Conservation (phyloP, 1,284 basidiomycete genomes). For the Inonotus hispidus region DNA sequence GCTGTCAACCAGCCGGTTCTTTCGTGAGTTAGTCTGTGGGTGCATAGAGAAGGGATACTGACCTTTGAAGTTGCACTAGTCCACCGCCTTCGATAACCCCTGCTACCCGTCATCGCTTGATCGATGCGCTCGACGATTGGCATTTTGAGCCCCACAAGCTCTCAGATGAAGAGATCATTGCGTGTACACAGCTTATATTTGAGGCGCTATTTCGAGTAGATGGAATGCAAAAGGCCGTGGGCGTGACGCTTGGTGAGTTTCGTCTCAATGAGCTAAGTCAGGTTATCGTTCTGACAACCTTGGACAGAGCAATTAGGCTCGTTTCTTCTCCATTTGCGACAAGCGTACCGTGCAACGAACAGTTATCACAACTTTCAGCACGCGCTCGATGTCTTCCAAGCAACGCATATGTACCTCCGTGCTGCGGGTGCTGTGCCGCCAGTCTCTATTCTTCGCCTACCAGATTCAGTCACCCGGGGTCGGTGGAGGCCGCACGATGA, state of each 20-base stretch:
- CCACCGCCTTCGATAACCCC: conserved; percentile 31
- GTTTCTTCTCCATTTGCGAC: conserved; percentile 77
- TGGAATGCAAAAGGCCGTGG: conserved; percentile 63
- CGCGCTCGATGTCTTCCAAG: conserved; percentile 91
- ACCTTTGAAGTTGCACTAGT: conserved; percentile 22
- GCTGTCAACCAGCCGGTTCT: conserved; percentile 57
- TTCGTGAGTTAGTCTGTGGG: conserved; percentile 32
- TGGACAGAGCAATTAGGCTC: conserved; percentile 60
- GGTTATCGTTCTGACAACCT: conserved; percentile 15
- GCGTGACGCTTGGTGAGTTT: conserved; percentile 60
- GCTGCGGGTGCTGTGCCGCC: conserved; percentile 77
- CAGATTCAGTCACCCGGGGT: conserved; percentile 22
- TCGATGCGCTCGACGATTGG: conserved; percentile 71
- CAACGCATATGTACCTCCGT: conserved; percentile 79
- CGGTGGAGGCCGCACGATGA: conserved; percentile 16
- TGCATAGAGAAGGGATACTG: not conserved
- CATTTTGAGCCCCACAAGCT: conserved; percentile 83
- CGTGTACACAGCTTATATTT: conserved; percentile 77
- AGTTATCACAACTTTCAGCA: conserved; percentile 96
- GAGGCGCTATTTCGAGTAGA: conserved; percentile 68
- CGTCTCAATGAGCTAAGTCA: not conserved
- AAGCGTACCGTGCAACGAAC: conserved; percentile 84
- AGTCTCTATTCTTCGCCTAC: conserved; percentile 47
- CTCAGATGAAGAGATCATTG: conserved; percentile 72
- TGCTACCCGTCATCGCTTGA: conserved; percentile 46